Evolutionary conservation across 1,139 yeast genomes (phyloP), one percentile per base, ranked within the genome.

Genomic region (Yamadazyma atmosphaerica): DNA sequence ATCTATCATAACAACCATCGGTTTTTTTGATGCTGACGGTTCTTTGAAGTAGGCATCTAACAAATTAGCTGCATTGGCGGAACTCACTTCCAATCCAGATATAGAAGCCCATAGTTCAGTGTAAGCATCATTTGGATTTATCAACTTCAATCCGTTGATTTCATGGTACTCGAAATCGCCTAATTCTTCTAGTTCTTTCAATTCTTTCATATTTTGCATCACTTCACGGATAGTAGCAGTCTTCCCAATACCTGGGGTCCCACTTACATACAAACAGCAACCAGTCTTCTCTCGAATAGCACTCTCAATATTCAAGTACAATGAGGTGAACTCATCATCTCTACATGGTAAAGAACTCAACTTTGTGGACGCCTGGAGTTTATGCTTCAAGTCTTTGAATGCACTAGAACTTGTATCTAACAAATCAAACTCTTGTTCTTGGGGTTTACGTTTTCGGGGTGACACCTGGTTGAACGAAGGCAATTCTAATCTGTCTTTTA

Each of bases 241-340:
- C 58, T 92, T 92, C 11, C 99, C 99, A 4, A 95, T 90, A 9
- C 99, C 99, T 0, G 99, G 98, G 0, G 97, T 89, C 2, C 99
- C 99, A 60, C 96, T 87, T 5, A 92, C 81, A 54, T 90, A 92
- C 5, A 92, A 65, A 52, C 96, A 87, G 14, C 92, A 78, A 0
- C 98, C 98, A 1, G 84, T 76, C 33, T 78, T 78, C 13, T 83
- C 76, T 38, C 74, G 74, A 24, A 92, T 79, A 1, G 96, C 88
- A 36, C 81, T 73, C 51, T 88, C 92, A n/a, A 92, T 60, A 35
- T 81, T 80, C 38, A 79, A 60, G 56, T 81, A 86, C 7, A 92
- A 67, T 40, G 83, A 76, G n/a, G 83, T 77, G 56, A 85, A 89
- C 56, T 92, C 96, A 25, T 78, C 77, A 47, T 89, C 98, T 45